Percentiles rank a stretch among this genome's conserved stretches.
Evolutionary conservation across 768 basidiomycete species (phyloP).

Genomic region (Rickenella mellea): DNA sequence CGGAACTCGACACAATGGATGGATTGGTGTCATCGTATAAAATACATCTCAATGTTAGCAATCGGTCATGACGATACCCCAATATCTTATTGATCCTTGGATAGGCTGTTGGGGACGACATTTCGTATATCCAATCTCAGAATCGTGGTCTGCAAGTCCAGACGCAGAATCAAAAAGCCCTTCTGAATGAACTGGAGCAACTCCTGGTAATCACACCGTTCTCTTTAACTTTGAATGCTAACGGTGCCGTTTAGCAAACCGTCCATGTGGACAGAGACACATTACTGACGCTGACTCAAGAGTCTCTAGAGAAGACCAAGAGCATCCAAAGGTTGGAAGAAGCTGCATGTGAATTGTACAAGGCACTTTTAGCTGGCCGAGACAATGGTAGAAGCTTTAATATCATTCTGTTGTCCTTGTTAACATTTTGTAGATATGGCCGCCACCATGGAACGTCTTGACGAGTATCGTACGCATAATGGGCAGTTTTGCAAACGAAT

Average conservation of each 20-base stretch:
- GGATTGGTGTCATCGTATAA: constrained; percentile 86
- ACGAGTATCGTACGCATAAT: constrained; percentile 87
- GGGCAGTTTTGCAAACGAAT: constrained; percentile 89
- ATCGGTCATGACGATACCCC: neutral
- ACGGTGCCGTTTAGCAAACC: constrained; percentile 54
- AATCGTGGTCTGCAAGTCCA: constrained; percentile 96
- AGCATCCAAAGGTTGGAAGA: constrained; percentile 75
- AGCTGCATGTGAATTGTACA: constrained; percentile 85
- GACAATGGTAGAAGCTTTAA: constrained; percentile 60
- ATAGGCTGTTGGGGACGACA: constrained; percentile 92
- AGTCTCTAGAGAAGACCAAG: constrained; percentile 71
- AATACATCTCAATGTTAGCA: constrained; percentile 85
- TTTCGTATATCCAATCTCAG: constrained; percentile 90
- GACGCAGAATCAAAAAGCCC: constrained; percentile 85
- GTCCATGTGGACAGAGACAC: constrained; percentile 83
- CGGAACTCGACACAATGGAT: constrained; percentile 87
- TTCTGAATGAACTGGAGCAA: constrained; percentile 80
- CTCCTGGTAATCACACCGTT: constrained; percentile 50
- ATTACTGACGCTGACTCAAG: constrained; percentile 73
- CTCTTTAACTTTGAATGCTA: neutral
- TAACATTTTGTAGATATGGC: constrained; percentile 64
- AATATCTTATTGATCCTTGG: constrained; percentile 8
- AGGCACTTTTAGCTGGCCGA: constrained; percentile 81
- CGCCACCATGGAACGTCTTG: constrained; percentile 88
- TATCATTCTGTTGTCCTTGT: neutral